Evolutionary conservation across 2,329 filamentous ascomycete species (phyloP).

Genomic region (Xylariaceae sp.): DNA sequence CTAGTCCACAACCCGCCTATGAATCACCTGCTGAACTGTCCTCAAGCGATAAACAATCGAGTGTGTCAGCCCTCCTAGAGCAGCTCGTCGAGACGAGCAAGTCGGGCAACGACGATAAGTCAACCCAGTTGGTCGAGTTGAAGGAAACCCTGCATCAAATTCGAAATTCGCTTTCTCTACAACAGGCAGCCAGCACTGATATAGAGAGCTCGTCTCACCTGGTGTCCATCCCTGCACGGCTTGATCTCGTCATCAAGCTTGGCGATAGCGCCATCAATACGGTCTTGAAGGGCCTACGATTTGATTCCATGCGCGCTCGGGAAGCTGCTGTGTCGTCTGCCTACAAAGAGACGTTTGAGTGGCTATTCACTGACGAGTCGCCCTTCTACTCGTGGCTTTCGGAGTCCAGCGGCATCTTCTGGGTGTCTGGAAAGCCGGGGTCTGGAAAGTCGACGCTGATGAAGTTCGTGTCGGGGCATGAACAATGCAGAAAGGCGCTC

Average conservation of each 20-base stretch:
- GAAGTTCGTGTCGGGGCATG: slow-evolving; percentile 1
- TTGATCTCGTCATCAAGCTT: neutral
- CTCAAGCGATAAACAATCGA: slow-evolving; percentile 1
- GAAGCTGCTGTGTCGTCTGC: neutral
- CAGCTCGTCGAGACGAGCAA: neutral
- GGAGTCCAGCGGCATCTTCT: neutral
- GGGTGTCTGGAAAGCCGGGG: slow-evolving; percentile 1
- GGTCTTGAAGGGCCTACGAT: neutral
- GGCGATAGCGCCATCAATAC: neutral
- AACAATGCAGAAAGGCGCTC: neutral
- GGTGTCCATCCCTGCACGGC: neutral
- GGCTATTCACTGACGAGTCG: neutral
- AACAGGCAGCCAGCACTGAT: neutral
- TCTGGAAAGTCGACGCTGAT: slow-evolving; percentile 3
- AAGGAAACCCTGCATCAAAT: neutral
- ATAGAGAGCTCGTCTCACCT: no score
- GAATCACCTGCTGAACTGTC: neutral
- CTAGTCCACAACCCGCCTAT: no score
- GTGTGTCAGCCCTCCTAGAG: neutral
- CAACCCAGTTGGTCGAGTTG: neutral
- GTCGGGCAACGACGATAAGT: neutral
- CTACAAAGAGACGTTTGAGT: neutral
- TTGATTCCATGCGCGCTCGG: neutral
- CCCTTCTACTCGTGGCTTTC: neutral
- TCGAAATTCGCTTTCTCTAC: neutral